Conservation (phyloP, 2,329 filamentous ascomycete genomes). For the Biscogniauxia marginata region DNA sequence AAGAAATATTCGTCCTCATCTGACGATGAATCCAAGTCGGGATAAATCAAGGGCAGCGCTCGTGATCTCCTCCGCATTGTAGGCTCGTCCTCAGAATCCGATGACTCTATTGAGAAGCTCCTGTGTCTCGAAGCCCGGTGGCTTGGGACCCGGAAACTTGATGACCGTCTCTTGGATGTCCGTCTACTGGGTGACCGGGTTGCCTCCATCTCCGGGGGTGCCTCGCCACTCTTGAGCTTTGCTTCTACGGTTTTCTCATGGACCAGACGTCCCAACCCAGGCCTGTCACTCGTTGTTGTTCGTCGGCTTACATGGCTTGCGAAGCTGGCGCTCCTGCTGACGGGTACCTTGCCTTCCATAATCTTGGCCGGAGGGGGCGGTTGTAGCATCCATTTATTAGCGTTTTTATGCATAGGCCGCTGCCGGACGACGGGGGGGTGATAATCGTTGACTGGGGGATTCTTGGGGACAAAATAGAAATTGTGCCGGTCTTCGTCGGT, state of each 20-base stretch:
- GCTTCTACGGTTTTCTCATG: conserved; percentile 48
- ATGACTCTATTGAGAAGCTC: conserved; percentile 22
- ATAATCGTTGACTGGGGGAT: conserved; percentile 80
- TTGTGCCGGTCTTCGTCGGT: conserved; percentile 51
- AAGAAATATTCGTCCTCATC: conserved; percentile 24
- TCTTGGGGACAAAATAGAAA: conserved; percentile 59
- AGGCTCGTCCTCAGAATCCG: conserved; percentile 22
- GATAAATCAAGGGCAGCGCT: conserved; percentile 6
- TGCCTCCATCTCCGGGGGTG: conserved; percentile 27
- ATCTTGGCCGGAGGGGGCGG: conserved; percentile 85
- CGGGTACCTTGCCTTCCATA: conserved; percentile 82
- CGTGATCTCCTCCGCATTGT: conserved; percentile 17
- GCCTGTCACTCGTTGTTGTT: conserved; percentile 42
- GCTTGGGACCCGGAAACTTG: conserved; percentile 8
- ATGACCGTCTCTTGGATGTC: conserved; percentile 13
- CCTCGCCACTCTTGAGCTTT: conserved; percentile 44
- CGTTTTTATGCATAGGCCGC: conserved; percentile 65
- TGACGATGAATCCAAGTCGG: conserved; percentile 20
- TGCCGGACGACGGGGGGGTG: conserved; percentile 82
- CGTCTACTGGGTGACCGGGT: conserved; percentile 16
- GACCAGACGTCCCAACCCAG: conserved; percentile 42
- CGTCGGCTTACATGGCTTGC: conserved; percentile 49
- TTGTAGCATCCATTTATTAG: conserved; percentile 88
- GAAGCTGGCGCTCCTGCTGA: conserved; percentile 61
- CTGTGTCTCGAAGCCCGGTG: conserved; percentile 12